Base-by-base conservation (phyloP, 345 rosid species). In the Odontarrhena argentea region DNA sequence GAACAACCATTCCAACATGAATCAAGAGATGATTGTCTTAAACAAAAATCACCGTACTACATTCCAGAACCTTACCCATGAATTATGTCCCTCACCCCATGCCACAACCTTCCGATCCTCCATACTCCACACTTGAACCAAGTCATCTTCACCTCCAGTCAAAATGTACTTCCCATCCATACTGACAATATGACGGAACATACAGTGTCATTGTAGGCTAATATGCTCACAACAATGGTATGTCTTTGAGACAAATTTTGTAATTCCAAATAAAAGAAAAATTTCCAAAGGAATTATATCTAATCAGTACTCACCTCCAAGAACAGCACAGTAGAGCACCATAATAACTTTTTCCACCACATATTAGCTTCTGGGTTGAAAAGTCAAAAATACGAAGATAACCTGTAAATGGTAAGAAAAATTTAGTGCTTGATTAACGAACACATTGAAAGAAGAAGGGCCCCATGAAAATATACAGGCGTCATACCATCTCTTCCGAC, bases 71-170 rank as follows among this genome's bases (percentile, higher is more conserved):
- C 87, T 75, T 81, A 95, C 99, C 99, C 99, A 95, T 3, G 99
- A 95, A 69, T 87, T 95, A 77, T 95, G 99, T 51, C 99, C 99
- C 77, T 92, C 99, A 35, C 99, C 99, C 97, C 98, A 92, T 2
- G 98, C 99, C 64, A 95, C 99, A 52, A 95, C 96, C 76, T 95
- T 95, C 36, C 97, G 84, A 69, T 92, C 99, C 63, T 91, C 99
- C 96, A 91, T 87, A 73, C 99, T 92, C 99, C 99, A 95, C 44
- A 95, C 96, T 80, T 91, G 98, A 80, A 95, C 98, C 70, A 95
- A 76, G 78, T 95, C 99, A 74, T 95, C 99, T 82, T 95, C 99
- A 60, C 99, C 99, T 48, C 99, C 99, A 13, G 98, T 87, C 80
- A 95, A 80, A 70, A 95, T 78, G 77, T 95, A 95, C 70, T 95